A percentile compares a stretch with the other conserved stretches of the same genome.
Conservation (phyloP, 2,329 filamentous ascomycete species). For the Colletotrichum tropicicola region DNA sequence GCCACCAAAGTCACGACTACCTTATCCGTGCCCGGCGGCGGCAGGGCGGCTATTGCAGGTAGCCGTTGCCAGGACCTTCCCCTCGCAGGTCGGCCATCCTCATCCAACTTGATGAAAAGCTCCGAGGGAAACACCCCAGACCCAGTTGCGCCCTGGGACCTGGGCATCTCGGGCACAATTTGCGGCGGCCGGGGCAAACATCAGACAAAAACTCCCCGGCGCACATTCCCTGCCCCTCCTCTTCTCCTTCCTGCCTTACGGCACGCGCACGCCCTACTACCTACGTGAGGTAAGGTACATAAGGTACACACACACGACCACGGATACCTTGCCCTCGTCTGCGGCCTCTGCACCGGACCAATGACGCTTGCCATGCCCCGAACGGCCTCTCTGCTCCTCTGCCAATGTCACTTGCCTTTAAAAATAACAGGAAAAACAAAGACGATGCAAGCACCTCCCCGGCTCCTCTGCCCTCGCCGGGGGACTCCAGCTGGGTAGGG, state of each 20-base stretch:
- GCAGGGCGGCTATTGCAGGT: not conserved
- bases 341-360: too few species aligned
- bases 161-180: conserved; percentile 25
- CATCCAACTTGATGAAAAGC: conserved; percentile 29
- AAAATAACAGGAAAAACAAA: not conserved
- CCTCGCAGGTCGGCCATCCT: conserved; percentile 15
- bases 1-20: not conserved
- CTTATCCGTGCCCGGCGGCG: too few species aligned
- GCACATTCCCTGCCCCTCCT: conserved; percentile 3
- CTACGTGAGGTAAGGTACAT: too few species aligned
- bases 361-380: not conserved
- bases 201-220: conserved; percentile 27
- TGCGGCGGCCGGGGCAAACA: conserved; percentile 15
- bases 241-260: not conserved
- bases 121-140: conserved; percentile 29
- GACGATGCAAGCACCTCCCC: conserved; percentile 5
- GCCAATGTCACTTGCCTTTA: conserved; percentile 5
- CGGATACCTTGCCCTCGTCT: too few species aligned
- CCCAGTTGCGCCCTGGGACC: not conserved
- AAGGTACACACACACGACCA: too few species aligned
- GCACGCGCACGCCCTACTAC: too few species aligned
- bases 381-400: not conserved
- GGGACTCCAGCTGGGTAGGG: not conserved
- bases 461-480: not conserved
- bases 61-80: not conserved